Evolutionary conservation across 2,329 filamentous ascomycete genomes (phyloP), one percentile per base, ranked within the genome.

Genomic region (Ophiobolus disseminans): DNA sequence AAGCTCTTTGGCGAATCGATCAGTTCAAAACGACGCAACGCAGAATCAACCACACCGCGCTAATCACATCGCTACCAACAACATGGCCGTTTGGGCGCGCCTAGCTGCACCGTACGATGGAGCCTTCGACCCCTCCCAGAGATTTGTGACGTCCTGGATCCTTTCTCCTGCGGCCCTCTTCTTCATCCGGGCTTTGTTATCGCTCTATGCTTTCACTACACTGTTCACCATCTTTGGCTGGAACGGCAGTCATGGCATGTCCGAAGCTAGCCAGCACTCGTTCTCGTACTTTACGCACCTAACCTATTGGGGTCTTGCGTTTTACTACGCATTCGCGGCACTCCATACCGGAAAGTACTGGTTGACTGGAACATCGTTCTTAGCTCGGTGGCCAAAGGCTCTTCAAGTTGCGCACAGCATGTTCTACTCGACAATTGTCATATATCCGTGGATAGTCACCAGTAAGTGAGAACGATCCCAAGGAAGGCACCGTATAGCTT

Each of bases 241-340:
- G 79, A 75, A 83, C 51, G 85, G 85, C 64, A 75, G 78, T n/a
- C 79, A 83, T 67, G 68, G 72, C 25, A 54, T 80, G 39, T 80
- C 79, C 66, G 56, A 66, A 25, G 66, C 63, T 1, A 63, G 65
- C 9, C 75, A 78, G 42, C 73, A 78, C 36, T 81, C 80, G 36
- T 94, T 95, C 77, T 90, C 86, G 62, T 95, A 85, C 79, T 95
- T 96, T 77, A 95, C 91, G 21, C 79, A 86, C 64, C 77, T 94
- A 49, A 90, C 88, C 8, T 94, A 87, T 79, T 94, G 89, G 89
- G 89, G 89, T 2, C 75, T 93, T 26, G 86, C 83, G 19, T 93
- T 92, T 75, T 96, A 95, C 78, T 87, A 87, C 69, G 78, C 86
- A 47, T 76, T 86, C 63, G 80, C 87, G 1, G 79, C 87, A 14